Base-by-base conservation (phyloP, 106 monocot species). In the Amphibolis antarctica region DNA sequence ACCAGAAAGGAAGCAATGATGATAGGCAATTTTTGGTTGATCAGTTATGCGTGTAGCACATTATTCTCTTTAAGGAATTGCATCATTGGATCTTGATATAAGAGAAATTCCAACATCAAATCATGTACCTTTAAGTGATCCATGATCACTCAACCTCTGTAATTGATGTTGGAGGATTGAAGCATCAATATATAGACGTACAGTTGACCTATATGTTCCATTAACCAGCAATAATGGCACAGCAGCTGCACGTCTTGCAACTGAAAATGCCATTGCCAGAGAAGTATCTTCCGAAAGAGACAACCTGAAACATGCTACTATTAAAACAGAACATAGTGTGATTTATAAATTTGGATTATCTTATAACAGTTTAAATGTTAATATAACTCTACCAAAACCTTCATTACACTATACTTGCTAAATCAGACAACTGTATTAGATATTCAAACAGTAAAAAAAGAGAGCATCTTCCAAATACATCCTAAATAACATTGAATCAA, bases 151-250 rank as follows among this genome's bases (percentile, higher is more conserved):
- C 67, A 84, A 70, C 59, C 80, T 86, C 80, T 72, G 77, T 47
- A 96, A 50, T 69, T 96, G 94, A 60, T 78, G 80, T 62, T 96
- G 94, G 52, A 96, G 81, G 63, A 89, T 84, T 42, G 83, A 75
- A 50, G 94, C 89, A 74, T 96, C 94, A 68, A 96, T 70, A 71
- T 89, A 96, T 30, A 86, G 29, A 60, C 86, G 89, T 12, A 89
- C 66, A 63, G 89, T 96, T 82, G 86, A 79, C 59, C 86, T 72
- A 55, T 96, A 96, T 28, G 94, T 89, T 27, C 89, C 94, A 74
- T 96, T 96, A 55, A 96, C 89, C 51, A 96, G 73, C 64, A 96
- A 53, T 63, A 96, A 75, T 66, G 94, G 94, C 27, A 89, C 86
- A 36, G 86, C 81, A 44, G 94, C 94, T 71, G 94, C 86, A 65